Base-by-base conservation (phyloP, 1,139 yeast species). In the Saccharomyces hybrid region DNA sequence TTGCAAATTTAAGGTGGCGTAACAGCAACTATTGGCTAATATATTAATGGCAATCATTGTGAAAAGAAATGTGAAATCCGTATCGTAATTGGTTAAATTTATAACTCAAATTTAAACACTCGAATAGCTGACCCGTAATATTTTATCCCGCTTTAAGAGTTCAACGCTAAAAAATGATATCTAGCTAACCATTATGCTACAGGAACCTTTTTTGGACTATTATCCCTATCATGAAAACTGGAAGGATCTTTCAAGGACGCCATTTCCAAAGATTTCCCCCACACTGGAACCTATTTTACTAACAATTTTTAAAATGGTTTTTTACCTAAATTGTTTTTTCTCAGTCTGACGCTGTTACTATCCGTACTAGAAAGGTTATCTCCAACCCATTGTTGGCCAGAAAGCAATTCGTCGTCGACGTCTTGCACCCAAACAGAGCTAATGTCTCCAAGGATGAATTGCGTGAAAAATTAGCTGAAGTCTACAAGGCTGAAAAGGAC, bases 351-450 rank as follows among this genome's bases (percentile, higher is more conserved):
- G 91, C 98, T 78, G 95, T 93, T 81, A 93, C 99, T 76, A 88
- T 93, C 83, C 93, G 99, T 86, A 91, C 98, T 78, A 89, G 98
- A 87, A 93, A 93, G 89, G 97, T 93, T 83, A 88, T 93, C 80
- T 82, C 97, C 81, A 95, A 95, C 96, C 97, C 99, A 77, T 88
- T 95, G 78, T 88, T 95, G 81, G 91, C 91, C 76, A 93, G 99
- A 86, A 91, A 96, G 83, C 99, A 95, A 83, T 93, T 95, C 79
- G 99, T 95, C 81, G 84, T 95, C 76, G 99, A 95, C 82, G 97
- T 95, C 73, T 84, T 91, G 77, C 99, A 95, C 87, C 99, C 99
- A 82, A 89, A 89, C 93, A 88, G 91, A 81, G 95, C 99, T 73
- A 93, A 93, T 82, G 97, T 93, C 76, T 86, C 99, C 77, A 93